Evolutionary conservation across 352 stramenopile species (phyloP).

Genomic region (Globisporangium cystogenes): DNA sequence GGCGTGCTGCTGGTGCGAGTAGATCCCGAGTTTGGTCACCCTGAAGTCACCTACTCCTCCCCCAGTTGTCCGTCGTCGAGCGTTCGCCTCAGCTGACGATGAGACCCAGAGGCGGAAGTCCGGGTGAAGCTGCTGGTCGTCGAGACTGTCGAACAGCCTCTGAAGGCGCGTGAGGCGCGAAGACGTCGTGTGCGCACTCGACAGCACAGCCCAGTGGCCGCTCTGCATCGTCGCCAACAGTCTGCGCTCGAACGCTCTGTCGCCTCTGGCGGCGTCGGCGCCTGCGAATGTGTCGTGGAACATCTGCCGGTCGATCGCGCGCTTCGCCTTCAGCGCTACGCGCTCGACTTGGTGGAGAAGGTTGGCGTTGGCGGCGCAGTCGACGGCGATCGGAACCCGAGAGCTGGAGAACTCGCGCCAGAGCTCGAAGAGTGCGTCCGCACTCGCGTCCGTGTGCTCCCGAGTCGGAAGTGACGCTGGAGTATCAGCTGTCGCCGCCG

Average conservation of each 20-base stretch:
- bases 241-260: conserved; percentile 24
- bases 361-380: conserved; percentile 21
- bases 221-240: conserved; percentile 37
- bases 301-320: conserved; percentile 22
- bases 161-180: conserved; percentile 18
- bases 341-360: conserved; percentile 28
- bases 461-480: neutral
- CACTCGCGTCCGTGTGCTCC: neutral
- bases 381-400: conserved; percentile 25
- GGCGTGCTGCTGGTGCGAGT: conserved; percentile 11
- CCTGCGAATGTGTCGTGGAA: conserved; percentile 3
- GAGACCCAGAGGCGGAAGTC: conserved; percentile 70
- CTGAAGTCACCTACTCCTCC: neutral
- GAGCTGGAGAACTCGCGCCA: conserved; percentile 35
- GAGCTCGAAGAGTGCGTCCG: conserved; percentile 13
- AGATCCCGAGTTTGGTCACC: neutral
- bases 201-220: conserved; percentile 49
- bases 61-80: neutral
- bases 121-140: conserved; percentile 25
- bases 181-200: conserved; percentile 23
- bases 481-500: neutral
- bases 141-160: conserved; percentile 24
- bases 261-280: conserved; percentile 1
- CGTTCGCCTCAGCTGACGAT: neutral
- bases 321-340: conserved; percentile 22